Conservation (phyloP, 2,329 filamentous ascomycete genomes). For the Diaporthe velutina region DNA sequence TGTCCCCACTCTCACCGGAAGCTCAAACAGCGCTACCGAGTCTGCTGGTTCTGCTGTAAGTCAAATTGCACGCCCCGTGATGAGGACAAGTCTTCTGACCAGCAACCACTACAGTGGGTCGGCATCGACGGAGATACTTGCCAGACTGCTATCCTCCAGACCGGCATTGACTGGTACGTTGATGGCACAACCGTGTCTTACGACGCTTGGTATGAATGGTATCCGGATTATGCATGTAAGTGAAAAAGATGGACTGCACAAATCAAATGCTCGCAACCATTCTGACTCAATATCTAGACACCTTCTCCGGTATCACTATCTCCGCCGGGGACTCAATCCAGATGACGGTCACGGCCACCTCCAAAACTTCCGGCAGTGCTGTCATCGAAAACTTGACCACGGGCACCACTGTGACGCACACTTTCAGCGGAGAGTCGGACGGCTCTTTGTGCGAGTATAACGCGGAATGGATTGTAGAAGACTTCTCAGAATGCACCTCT, state of each 20-base stretch:
- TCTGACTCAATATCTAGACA: conserved; percentile 4
- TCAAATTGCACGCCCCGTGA: neutral
- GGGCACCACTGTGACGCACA: conserved; percentile 63
- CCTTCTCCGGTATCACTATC: conserved; percentile 42
- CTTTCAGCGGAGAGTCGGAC: conserved; percentile 56
- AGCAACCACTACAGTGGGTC: conserved; percentile 57
- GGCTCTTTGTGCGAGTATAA: conserved; percentile 65
- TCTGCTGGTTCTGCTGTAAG: conserved; percentile 61
- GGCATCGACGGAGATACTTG: conserved; percentile 73
- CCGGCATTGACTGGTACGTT: conserved; percentile 68
- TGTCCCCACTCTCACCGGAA: conserved; percentile 53
- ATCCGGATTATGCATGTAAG: conserved; percentile 62
- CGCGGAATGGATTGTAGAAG: conserved; percentile 75
- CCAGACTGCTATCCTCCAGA: conserved; percentile 65
- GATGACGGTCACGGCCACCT: conserved; percentile 53
- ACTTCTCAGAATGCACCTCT: conserved; percentile 54
- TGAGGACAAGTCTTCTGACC: neutral
- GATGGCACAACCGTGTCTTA: conserved; percentile 56
- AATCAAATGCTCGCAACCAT: too few species aligned
- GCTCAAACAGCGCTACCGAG: conserved; percentile 49
- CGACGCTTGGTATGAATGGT: conserved; percentile 74
- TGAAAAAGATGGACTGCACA: neutral
- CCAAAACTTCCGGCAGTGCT: conserved; percentile 57
- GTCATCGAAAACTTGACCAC: conserved; percentile 62
- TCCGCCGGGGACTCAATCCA: conserved; percentile 42